phyloP scores from a whole-genome alignment of 1,139 yeast species.

The Protomyces arabidopsidicola region DNA sequence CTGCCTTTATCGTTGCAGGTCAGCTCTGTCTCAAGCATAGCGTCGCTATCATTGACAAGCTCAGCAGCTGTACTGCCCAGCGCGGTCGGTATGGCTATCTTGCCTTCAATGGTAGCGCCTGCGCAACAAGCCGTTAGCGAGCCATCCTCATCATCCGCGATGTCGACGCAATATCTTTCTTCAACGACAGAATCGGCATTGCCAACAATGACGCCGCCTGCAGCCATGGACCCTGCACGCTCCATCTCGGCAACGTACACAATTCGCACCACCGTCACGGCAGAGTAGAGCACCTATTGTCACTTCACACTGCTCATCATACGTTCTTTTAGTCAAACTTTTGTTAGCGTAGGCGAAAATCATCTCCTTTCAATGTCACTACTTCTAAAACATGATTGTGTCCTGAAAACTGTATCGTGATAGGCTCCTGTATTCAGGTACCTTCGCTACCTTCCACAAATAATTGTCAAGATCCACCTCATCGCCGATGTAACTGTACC shows the following conservation, averaged over 20 bases:
- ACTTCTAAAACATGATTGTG: not conserved
- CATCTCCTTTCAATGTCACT: too few species aligned
- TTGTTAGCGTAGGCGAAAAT: too few species aligned
- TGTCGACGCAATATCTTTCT: not conserved
- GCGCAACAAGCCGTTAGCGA: not conserved
- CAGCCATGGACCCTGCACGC: not conserved
- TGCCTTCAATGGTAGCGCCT: not conserved
- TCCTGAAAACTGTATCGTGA: slow-evolving; percentile 6
- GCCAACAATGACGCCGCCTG: not conserved
- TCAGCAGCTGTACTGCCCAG: not conserved
- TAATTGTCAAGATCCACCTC: slow-evolving; percentile 24
- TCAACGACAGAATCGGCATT: not conserved
- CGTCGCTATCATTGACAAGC: not conserved
- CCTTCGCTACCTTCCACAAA: slow-evolving; percentile 23
- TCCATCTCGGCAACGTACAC: not conserved
- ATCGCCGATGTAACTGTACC: slow-evolving; percentile 2
- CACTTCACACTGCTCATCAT: not conserved
- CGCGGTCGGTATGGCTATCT: not conserved
- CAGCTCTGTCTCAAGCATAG: not conserved
- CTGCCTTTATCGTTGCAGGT: not conserved
- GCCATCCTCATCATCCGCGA: not conserved
- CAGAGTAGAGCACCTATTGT: not conserved
- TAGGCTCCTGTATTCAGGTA: slow-evolving; percentile 5
- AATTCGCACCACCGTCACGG: not conserved
- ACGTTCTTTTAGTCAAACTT: not conserved